These are phyloP conservation scores for Raphidocelis subcapitata DNA, from an alignment of 139 green algal genomes.

Conservation along the genomic window DNA sequence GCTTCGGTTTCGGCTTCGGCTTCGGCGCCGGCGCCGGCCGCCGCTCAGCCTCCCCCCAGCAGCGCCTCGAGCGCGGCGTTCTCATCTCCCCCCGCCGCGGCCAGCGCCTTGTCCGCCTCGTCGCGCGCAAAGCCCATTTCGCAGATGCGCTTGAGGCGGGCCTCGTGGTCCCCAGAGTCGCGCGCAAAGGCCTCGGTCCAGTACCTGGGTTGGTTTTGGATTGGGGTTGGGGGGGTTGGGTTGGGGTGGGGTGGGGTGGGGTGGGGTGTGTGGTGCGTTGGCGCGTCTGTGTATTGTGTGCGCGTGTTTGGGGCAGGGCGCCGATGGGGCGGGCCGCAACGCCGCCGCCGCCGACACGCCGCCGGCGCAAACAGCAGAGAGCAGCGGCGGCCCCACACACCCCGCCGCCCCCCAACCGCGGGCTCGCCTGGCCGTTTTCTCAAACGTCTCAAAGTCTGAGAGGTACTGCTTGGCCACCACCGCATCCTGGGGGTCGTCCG, in stretches of 20 bases:
- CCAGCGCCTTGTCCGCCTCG: constrained; percentile 53
- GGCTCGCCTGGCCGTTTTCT: constrained; percentile 49
- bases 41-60: constrained; percentile 34
- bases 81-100: constrained; percentile 61
- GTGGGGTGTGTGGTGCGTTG: neutral
- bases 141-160: constrained; percentile 37
- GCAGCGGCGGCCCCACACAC: constrained; percentile 47
- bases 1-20: no score
- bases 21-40: no score
- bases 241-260: neutral
- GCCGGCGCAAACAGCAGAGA: constrained; percentile 14
- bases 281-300: neutral
- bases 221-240: constrained; percentile 32
- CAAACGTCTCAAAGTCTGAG: constrained; percentile 55
- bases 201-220: constrained; percentile 47
- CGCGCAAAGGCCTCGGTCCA: constrained; percentile 59
- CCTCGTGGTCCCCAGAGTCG: neutral
- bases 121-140: constrained; percentile 84
- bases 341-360: no score
- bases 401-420: constrained; percentile 55
- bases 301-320: neutral
- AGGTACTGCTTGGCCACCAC: constrained; percentile 94
- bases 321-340: no score
- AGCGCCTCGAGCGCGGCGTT: constrained; percentile 77
- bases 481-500: constrained; percentile 95